A percentile compares a stretch with the other conserved stretches of the same genome.
Conservation (phyloP, 441 rosid genomes). For the Croton setiger region DNA sequence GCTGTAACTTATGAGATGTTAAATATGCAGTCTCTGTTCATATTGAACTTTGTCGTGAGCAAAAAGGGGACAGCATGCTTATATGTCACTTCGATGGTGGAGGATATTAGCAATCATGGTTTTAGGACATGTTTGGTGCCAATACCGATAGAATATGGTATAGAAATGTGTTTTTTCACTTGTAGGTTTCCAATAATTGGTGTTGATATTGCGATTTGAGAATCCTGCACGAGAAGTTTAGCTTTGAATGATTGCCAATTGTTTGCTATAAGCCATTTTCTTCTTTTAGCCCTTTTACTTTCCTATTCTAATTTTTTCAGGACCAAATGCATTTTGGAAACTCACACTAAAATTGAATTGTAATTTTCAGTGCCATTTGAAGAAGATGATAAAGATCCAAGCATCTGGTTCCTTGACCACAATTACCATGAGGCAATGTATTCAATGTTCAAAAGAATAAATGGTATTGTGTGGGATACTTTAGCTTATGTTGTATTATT, state of each 20-base stretch:
- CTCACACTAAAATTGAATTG: constrained; percentile 16
- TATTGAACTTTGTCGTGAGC: neutral
- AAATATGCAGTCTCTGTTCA: neutral
- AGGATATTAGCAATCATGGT: neutral
- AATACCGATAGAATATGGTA: neutral
- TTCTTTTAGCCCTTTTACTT: neutral
- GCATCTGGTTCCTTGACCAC: constrained; percentile 72
- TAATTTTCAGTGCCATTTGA: constrained; percentile 58
- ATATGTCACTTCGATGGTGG: neutral
- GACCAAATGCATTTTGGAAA: constrained; percentile 8
- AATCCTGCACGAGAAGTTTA: neutral
- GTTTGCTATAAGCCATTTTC: neutral
- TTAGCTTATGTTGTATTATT: neutral
- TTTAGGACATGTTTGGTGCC: neutral
- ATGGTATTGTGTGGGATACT: constrained; percentile 33
- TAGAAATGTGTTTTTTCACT: neutral
- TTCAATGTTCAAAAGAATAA: constrained; percentile 71
- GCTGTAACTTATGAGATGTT: neutral
- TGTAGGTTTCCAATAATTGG: too few relatives aligned
- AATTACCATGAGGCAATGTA: constrained; percentile 70
- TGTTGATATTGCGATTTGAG: neutral
- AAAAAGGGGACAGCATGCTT: neutral
- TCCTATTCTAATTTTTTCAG: neutral
- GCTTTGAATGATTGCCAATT: neutral
- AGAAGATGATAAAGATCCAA: constrained; percentile 65